A percentile compares a stretch with the other conserved stretches of the same genome.
These are phyloP conservation scores for Ceratorhiza oryzae-sativae DNA, from an alignment of 1,284 basidiomycete genomes.

Conservation along the genomic window DNA sequence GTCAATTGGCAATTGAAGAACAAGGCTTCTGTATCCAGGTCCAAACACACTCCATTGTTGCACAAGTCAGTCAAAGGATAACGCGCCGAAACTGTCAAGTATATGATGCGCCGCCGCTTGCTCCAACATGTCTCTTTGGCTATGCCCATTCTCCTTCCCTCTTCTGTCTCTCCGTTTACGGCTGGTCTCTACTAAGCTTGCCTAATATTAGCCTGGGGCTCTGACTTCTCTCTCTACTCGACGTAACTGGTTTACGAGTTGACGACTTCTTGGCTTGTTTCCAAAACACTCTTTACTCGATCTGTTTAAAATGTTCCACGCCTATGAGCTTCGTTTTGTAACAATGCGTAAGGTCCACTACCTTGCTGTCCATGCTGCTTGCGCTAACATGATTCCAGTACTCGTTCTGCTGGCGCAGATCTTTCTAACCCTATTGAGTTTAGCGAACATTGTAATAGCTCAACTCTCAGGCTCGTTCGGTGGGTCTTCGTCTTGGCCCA, in stretches of 20 bases:
- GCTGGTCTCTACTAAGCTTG: background rate
- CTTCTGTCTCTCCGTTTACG: background rate
- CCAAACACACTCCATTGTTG: conserved; percentile 32
- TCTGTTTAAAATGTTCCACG: conserved; percentile 6
- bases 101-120: background rate
- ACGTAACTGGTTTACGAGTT: conserved; percentile 26
- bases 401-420: conserved; percentile 19
- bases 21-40: background rate
- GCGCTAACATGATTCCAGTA: background rate
- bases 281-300: conserved; percentile 1
- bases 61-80: conserved; percentile 25
- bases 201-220: background rate
- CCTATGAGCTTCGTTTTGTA: conserved; percentile 26
- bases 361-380: background rate
- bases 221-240: background rate
- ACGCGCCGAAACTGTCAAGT: background rate
- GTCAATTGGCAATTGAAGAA: background rate
- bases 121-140: background rate
- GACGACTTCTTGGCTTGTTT: background rate
- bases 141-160: conserved; percentile 2
- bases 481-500: background rate
- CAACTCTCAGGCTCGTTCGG: conserved; percentile 10
- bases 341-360: conserved; percentile 8
- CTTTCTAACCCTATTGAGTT: conserved; percentile 3
- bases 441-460: conserved; percentile 11